phyloP scores from a whole-genome alignment of 768 basidiomycete species.

The Psilocybe cyanescens region DNA sequence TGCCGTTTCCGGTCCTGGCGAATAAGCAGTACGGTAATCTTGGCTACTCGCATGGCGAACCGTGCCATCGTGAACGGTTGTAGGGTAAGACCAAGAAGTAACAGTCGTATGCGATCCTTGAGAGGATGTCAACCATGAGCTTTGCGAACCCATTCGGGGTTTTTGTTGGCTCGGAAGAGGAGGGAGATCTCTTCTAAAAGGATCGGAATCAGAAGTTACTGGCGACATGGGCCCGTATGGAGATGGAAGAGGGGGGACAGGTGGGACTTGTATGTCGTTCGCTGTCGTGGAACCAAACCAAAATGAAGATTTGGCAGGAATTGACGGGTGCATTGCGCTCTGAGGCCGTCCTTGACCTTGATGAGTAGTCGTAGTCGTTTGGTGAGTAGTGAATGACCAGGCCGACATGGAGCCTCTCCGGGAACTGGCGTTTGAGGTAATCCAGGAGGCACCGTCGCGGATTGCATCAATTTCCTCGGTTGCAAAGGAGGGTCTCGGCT shows the following conservation, averaged over 20 bases:
- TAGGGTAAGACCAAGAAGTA: constrained; percentile 73
- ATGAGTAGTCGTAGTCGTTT: constrained; percentile 43
- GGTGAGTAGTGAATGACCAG: constrained; percentile 76
- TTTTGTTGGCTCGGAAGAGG: constrained; percentile 37
- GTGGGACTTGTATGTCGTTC: constrained; percentile 54
- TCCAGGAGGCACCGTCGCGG: constrained; percentile 81
- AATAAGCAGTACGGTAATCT: constrained; percentile 44
- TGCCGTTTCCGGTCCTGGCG: constrained; percentile 36
- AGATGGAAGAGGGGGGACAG: constrained; percentile 71
- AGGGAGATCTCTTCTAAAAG: constrained; percentile 59
- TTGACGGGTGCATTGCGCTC: constrained; percentile 41
- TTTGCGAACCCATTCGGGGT: constrained; percentile 63
- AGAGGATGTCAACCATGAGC: constrained; percentile 74
- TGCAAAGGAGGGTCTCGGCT: constrained; percentile 64
- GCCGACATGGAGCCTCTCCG: constrained; percentile 62
- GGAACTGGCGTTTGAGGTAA: constrained; percentile 67
- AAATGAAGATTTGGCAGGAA: constrained; percentile 60
- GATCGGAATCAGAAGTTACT: constrained; percentile 57
- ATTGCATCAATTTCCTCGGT: constrained; percentile 76
- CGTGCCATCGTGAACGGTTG: constrained; percentile 40
- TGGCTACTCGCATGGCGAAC: constrained; percentile 39
- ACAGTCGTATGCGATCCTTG: constrained; percentile 59
- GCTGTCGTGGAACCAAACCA: constrained; percentile 60
- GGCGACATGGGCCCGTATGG: constrained; percentile 55
- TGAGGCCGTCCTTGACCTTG: constrained; percentile 34